Conservation (phyloP, 2,329 filamentous ascomycete genomes). For the Pleoardoris graminearum region DNA sequence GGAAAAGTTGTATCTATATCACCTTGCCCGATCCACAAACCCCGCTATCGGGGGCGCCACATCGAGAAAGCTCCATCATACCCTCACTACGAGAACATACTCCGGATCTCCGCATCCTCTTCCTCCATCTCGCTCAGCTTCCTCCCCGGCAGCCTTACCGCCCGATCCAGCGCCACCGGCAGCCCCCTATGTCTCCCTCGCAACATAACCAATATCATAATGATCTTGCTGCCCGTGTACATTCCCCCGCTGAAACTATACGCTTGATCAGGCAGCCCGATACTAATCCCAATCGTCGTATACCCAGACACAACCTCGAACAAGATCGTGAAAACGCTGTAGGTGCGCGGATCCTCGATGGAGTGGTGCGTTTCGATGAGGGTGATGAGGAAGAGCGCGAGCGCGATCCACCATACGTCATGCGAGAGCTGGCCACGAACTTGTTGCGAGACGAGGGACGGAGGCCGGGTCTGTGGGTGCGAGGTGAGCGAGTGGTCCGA, state of each 20-base stretch:
- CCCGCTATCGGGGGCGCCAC: too few relatives aligned
- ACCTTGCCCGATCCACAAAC: too few relatives aligned
- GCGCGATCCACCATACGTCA: constrained; percentile 29
- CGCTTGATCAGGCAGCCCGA: constrained; percentile 24
- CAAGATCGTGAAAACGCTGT: constrained; percentile 26
- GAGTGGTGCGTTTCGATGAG: constrained; percentile 29
- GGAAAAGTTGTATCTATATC: too few relatives aligned
- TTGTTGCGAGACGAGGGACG: constrained; percentile 26
- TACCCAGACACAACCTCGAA: constrained; percentile 29
- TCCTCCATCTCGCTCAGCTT: constrained; percentile 24
- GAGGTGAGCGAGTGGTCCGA: constrained; percentile 22
- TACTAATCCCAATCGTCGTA: constrained; percentile 27
- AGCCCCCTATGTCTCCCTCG: constrained; percentile 25
- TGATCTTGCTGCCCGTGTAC: constrained; percentile 26
- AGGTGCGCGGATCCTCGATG: constrained; percentile 23
- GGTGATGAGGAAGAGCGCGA: constrained; percentile 28
- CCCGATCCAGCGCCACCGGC: constrained; percentile 27
- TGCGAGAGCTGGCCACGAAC: constrained; percentile 27
- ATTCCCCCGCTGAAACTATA: constrained; percentile 28
- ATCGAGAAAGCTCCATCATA: too few relatives aligned
- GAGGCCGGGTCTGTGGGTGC: constrained; percentile 19
- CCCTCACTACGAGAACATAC: too few relatives aligned
- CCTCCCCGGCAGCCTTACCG: constrained; percentile 25
- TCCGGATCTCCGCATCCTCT: constrained; percentile 25
- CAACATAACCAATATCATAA: constrained; percentile 26